Evolutionary conservation across 805 yeast genomes (phyloP), one percentile per base, ranked within the genome.

Genomic region (Kodamaea kakaduensis): DNA sequence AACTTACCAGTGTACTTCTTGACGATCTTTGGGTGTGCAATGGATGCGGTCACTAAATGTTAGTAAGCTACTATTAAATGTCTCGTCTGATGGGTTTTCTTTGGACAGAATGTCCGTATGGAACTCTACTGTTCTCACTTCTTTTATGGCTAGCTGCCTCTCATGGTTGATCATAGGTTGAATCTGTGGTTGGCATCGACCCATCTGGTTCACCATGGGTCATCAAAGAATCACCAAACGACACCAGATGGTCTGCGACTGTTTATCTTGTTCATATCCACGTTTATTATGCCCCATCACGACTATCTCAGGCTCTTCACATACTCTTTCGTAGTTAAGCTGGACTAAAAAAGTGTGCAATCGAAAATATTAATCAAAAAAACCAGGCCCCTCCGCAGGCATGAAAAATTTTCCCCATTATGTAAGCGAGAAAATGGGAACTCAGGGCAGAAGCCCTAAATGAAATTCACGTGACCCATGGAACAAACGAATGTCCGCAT

Each of bases 1-100:
- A 93, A 93, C 82, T 84, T 84, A 81, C 87, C 87, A 67, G 88
- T 69, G 87, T 89, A 93, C 88, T 93, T 93, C 90, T 93, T 94
- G 73, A 90, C 97, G 76, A 93, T 93, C 90, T 87, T 89, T 77
- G 97, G 97, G 81, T 87, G 95, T 66, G 95, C 85, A 68, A 86
- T 76, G 62, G 95, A 78, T 75, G 95, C 87, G 78, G 97, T 96
- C 97, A 93, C 70, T 61, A 52, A 24, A 43, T 34, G 47, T 48
- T 50, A 60, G 58, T 56, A 56, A n/a, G n/a, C n/a, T n/a, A n/a
- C n/a, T n/a, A n/a, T n/a, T n/a, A n/a, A n/a, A n/a, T n/a, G n/a
- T n/a, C n/a, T n/a, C n/a, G n/a, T n/a, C n/a, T n/a, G n/a, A n/a
- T n/a, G n/a, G n/a, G n/a, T n/a, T n/a, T n/a, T n/a, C n/a, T n/a